Evolutionary conservation across 2,329 filamentous ascomycete genomes (phyloP).

Genomic region (Monilinia laxa): DNA sequence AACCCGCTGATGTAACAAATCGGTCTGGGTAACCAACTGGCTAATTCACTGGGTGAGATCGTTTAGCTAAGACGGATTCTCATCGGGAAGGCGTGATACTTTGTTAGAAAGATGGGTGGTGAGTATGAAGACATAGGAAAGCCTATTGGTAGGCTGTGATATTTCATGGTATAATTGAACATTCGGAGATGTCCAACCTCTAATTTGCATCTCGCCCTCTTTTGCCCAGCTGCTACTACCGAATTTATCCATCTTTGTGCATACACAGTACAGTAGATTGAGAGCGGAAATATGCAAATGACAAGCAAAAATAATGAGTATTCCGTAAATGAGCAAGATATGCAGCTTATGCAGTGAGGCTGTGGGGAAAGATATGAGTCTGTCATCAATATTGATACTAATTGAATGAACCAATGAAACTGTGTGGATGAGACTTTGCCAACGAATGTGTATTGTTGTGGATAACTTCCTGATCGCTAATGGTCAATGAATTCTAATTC

Average conservation of each 20-base stretch:
- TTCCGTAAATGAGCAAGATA: conserved; percentile 21
- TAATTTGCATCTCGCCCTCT: conserved; percentile 16
- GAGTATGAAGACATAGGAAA: conserved; percentile 7
- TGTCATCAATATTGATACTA: neutral
- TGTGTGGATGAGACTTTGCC: conserved; percentile 9
- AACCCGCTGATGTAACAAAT: neutral
- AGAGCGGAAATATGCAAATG: neutral
- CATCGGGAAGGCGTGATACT: conserved; percentile 5
- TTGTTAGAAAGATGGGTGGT: neutral
- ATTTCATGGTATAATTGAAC: conserved; percentile 4
- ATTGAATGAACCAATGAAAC: conserved; percentile 10
- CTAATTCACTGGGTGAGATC: conserved; percentile 11
- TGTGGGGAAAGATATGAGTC: conserved; percentile 27
- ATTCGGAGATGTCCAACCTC: conserved; percentile 12
- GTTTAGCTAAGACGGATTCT: conserved; percentile 20
- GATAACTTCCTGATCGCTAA: neutral
- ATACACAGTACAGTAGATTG: neutral
- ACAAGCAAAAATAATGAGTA: conserved; percentile 1
- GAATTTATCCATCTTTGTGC: conserved; percentile 14
- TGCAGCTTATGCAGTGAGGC: conserved; percentile 37
- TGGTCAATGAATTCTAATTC: neutral
- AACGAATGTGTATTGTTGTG: conserved; percentile 13
- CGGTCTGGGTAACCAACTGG: neutral
- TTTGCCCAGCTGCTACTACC: conserved; percentile 10
- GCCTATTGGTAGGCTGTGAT: conserved; percentile 6